Evolutionary conservation across 2,329 filamentous ascomycete species (phyloP).

Genomic region (Fusarium annulatum): DNA sequence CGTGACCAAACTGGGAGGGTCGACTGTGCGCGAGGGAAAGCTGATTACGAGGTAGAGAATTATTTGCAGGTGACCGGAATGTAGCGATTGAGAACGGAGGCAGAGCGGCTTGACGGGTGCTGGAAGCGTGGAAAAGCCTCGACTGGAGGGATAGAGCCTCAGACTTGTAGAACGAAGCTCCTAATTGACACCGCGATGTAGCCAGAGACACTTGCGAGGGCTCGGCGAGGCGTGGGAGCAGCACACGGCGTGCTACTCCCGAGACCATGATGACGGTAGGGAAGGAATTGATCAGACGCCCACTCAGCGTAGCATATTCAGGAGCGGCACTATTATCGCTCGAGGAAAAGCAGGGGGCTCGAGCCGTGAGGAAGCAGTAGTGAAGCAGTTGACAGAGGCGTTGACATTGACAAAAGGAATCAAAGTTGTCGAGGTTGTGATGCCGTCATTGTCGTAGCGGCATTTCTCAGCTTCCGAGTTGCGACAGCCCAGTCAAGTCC

Average conservation of each 20-base stretch:
- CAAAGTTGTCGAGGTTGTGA: constrained; percentile 42
- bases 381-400: constrained; percentile 23
- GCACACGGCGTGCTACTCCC: constrained; percentile 61
- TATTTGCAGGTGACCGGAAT: constrained; percentile 35
- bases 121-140: constrained; percentile 33
- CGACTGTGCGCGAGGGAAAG: constrained; percentile 2
- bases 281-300: constrained; percentile 35
- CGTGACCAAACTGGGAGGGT: constrained; percentile 16
- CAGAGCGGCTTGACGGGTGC: constrained; percentile 33
- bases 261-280: constrained; percentile 58
- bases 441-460: constrained; percentile 51
- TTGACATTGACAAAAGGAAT: constrained; percentile 26
- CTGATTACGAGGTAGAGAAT: constrained; percentile 6
- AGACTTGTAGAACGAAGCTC: constrained; percentile 28
- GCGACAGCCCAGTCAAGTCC: constrained; percentile 24
- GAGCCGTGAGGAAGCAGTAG: constrained; percentile 7
- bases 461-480: constrained; percentile 48
- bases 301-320: constrained; percentile 48
- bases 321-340: constrained; percentile 34
- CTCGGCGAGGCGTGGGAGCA: constrained; percentile 60
- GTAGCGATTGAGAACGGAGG: constrained; percentile 44
- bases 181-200: constrained; percentile 38
- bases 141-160: constrained; percentile 30
- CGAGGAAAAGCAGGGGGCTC: constrained; percentile 1
- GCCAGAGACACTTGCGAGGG: constrained; percentile 43